Conservation (phyloP, 2,329 filamentous ascomycete species). For the Alternaria triticina region DNA sequence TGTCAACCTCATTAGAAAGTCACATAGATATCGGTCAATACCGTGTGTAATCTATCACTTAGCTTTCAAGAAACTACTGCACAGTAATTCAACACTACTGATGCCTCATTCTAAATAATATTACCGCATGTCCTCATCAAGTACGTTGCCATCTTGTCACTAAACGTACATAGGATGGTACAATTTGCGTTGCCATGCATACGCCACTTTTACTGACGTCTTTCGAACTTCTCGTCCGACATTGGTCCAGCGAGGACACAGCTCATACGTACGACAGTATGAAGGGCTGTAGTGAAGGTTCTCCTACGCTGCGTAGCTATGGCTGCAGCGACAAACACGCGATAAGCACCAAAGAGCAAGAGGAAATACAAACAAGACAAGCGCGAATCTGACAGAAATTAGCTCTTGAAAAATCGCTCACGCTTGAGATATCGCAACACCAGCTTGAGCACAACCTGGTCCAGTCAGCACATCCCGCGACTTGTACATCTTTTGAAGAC, state of each 20-base stretch:
- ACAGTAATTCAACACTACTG: not conserved
- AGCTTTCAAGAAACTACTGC: not conserved
- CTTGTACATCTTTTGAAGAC: not conserved
- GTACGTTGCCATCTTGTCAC: not conserved
- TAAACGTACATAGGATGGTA: not conserved
- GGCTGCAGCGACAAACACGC: not conserved
- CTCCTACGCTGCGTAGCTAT: not conserved
- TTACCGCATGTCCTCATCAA: not conserved
- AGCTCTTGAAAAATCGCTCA: not conserved
- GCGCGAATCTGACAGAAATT: not conserved
- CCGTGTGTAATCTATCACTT: not conserved
- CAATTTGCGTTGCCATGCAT: not conserved
- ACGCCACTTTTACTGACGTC: not conserved
- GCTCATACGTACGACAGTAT: not conserved
- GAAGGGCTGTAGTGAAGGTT: not conserved
- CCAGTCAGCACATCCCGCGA: not conserved
- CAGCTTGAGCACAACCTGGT: not conserved
- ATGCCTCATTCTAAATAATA: not conserved
- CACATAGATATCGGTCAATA: not conserved
- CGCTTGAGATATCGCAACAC: accelerated
- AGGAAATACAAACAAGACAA: not conserved
- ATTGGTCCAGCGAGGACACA: not conserved
- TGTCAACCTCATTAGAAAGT: not conserved
- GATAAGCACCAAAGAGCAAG: not conserved
- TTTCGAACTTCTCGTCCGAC: not conserved